Base-by-base conservation (phyloP, 2,329 filamentous ascomycete species). In the Pseudogymnoascus sp. region DNA sequence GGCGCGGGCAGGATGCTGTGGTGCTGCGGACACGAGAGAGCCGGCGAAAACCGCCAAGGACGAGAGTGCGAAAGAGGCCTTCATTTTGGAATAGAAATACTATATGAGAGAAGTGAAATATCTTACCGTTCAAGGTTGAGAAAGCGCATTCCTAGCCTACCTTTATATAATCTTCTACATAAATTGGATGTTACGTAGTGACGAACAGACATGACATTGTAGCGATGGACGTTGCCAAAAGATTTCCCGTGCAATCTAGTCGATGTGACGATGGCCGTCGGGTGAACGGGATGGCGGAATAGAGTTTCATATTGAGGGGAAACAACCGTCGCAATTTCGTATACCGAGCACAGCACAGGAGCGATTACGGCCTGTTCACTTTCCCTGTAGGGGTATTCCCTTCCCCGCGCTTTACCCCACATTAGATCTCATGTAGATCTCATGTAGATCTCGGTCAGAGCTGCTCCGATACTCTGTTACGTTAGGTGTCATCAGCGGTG, bases 231-330 rank as follows among this genome's bases (percentile, higher is more conserved):
- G 10, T 53, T 13, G 8, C 19, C 26, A 6, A 31, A 19, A 53
- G n/a, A 53, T 53, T 53, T 53, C 47, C 47, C 26, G 47, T 53
- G 47, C 26, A 53, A 53, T 53, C 24, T 53, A 53, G 26, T 53
- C 26, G 26, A 53, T 10, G 26, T 53, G 8, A 53, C 4, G 14
- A 31, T 19, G 47, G n/a, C n/a, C 10, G 7, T 53, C 47, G 47
- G 47, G 47, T 53, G 47, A 53, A 53, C 26, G 47, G 47, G 47
- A 53, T 53, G 47, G 14, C 47, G 7, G 26, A 53, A 53, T 53
- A 53, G n/a, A 53, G 47, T 53, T 53, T 53, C 47, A 53, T 53
- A 53, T 31, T 53, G 47, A 53, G 26, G 47, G 47, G 47, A 31
- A 53, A 53, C 47, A 19, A 31, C 44, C 44, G 24, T 53, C 26